A percentile compares a stretch with the other conserved stretches of the same genome.
These are phyloP conservation scores for Aspergillus felis DNA, from an alignment of 2,329 filamentous ascomycete genomes.

Conservation along the genomic window DNA sequence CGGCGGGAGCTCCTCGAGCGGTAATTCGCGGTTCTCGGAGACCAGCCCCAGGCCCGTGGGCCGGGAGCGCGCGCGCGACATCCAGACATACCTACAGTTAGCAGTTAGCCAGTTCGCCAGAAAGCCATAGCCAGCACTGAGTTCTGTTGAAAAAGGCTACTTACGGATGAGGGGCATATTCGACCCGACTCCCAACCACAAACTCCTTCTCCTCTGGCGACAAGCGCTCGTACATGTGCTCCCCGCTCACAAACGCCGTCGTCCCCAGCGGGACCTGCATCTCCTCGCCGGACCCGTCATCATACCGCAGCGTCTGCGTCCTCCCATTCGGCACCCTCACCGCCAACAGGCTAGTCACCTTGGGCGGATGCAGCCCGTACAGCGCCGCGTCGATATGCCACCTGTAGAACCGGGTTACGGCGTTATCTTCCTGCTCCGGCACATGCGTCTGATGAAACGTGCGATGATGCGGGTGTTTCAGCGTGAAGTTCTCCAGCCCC, in stretches of 20 bases:
- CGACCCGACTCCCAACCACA: slow-evolving; percentile 61
- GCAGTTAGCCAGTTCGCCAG: no score
- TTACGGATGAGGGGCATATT: slow-evolving; percentile 73
- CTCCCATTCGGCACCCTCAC: slow-evolving; percentile 67
- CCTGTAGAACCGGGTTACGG: slow-evolving; percentile 62
- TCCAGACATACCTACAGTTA: slow-evolving; percentile 62
- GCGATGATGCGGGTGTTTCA: slow-evolving; percentile 72
- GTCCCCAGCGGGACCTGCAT: slow-evolving; percentile 68
- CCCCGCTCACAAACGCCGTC: slow-evolving; percentile 70
- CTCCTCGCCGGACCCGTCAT: slow-evolving; percentile 65
- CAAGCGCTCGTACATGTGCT: slow-evolving; percentile 66
- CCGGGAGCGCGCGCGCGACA: slow-evolving; percentile 64
- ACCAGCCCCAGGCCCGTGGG: slow-evolving; percentile 68
- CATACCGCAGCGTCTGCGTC: slow-evolving; percentile 65
- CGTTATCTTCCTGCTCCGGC: slow-evolving; percentile 56
- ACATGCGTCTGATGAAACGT: slow-evolving; percentile 69
- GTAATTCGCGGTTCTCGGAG: slow-evolving; percentile 62
- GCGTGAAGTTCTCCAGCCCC: slow-evolving; percentile 62
- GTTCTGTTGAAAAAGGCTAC: no score
- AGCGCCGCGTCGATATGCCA: slow-evolving; percentile 80
- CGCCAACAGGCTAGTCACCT: slow-evolving; percentile 68
- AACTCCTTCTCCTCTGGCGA: slow-evolving; percentile 64
- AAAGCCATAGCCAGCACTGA: no score
- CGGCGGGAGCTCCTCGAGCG: slow-evolving; percentile 57
- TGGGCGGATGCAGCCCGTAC: slow-evolving; percentile 70